A percentile compares a stretch with the other conserved stretches of the same genome.
phyloP scores from a whole-genome alignment of 129 eudicot species.

The Arctium minus region DNA sequence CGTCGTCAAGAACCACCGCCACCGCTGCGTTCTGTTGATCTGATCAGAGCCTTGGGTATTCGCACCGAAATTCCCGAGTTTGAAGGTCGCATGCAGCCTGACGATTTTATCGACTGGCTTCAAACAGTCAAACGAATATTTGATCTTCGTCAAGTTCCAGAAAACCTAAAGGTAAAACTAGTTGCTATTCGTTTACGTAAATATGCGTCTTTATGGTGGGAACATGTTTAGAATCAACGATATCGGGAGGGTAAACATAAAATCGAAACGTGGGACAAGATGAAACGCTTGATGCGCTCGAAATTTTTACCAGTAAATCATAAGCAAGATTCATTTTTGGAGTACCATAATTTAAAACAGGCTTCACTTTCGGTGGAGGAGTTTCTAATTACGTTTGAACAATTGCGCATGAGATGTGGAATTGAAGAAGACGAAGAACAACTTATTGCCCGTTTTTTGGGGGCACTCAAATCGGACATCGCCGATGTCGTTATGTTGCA shows the following conservation, averaged over 20 bases:
- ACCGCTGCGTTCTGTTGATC: too few species aligned
- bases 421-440: constrained; percentile 20
- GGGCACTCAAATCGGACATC: not conserved
- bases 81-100: constrained; percentile 9
- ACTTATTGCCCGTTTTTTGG: constrained; percentile 13
- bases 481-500: constrained; percentile 19
- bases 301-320: constrained; percentile 12
- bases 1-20: too few species aligned
- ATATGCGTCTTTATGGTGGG: constrained; percentile 30
- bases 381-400: not conserved
- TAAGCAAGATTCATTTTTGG: constrained; percentile 8
- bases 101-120: constrained; percentile 26
- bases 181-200: constrained; percentile 13
- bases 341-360: constrained; percentile 24
- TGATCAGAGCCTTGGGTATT: too few species aligned
- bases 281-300: constrained; percentile 3
- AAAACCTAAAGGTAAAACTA: constrained; percentile 19
- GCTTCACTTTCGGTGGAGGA: not conserved
- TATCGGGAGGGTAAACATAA: not conserved
- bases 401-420: constrained; percentile 6
- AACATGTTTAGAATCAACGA: constrained; percentile 10
- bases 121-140: constrained; percentile 12
- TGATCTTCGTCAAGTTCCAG: not conserved
- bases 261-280: constrained; percentile 19
- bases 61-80: not conserved